Evolutionary conservation across 345 rosid species (phyloP), one percentile per base, ranked within the genome.

Genomic region (Rhizophora apiculata): DNA sequence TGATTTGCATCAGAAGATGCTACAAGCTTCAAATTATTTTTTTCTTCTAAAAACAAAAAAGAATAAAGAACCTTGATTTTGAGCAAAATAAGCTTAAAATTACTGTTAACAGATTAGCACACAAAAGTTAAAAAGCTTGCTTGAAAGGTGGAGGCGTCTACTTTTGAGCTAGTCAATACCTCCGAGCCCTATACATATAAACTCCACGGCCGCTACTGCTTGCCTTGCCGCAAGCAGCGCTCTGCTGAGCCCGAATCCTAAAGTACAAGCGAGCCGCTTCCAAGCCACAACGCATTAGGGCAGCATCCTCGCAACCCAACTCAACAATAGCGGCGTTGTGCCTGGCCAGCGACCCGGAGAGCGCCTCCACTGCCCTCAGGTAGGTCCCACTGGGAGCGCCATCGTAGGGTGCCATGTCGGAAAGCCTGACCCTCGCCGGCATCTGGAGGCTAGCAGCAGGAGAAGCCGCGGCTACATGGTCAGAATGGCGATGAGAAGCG

Each of bases 261-360:
- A 95, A 87, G 81, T 84, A 95, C 76, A 92, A 78, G 46, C 92
- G 87, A 43, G 93, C 79, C 1, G 96, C 87, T 72, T 89, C 99
- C 68, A 88, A 80, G 6, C 93, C 97, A 72, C 99, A 95, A 20
- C 90, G 81, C 86, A 95, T 77, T 49, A 95, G 73, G 6, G 91
- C 85, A 0, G 89, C 74, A 37, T 95, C 96, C 31, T 90, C 91
- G 30, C 83, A 69, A 39, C 89, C 93, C 56, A 95, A 71, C 77
- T 92, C 97, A 66, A 95, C 90, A 69, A 92, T 87, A 3, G 88
- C 96, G 8, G 99, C 93, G 75, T 95, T 95, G 71, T 86, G 84
- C 71, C 88, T 82, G 82, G 82, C 86, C 81, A 95, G 73, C 53
- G 99, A 95, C 62, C 85, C 83, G n/a, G 96, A 86, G 26, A 92